A percentile compares a stretch with the other conserved stretches of the same genome.
phyloP scores from a whole-genome alignment of 2,329 filamentous ascomycete genomes.

The Nemania serpens region DNA sequence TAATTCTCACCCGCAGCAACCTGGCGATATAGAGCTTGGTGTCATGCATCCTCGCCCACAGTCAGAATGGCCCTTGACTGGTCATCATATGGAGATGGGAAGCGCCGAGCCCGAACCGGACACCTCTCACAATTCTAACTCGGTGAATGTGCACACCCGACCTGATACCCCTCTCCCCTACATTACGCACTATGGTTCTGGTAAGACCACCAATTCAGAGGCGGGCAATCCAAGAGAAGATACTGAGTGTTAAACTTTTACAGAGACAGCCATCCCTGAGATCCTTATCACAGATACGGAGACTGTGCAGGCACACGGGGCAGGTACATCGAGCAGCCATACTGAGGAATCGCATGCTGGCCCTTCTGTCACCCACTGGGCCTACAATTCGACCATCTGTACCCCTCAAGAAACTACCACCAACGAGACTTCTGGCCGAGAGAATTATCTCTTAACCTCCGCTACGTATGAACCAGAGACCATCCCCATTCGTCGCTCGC shows the following conservation, averaged over 20 bases:
- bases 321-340: too few relatives aligned
- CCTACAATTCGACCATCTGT: too few relatives aligned
- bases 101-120: neutral
- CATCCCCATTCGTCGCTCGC: neutral
- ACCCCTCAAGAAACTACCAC: neutral
- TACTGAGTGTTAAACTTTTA: neutral
- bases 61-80: neutral
- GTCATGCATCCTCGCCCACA: neutral
- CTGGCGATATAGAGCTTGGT: constrained; percentile 13
- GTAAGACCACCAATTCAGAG: neutral
- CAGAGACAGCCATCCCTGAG: neutral
- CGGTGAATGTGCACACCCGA: neutral
- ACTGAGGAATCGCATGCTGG: neutral
- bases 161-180: neutral
- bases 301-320: too few relatives aligned
- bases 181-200: neutral
- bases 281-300: neutral
- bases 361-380: too few relatives aligned
- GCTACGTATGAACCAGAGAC: neutral
- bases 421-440: neutral
- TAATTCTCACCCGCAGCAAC: neutral
- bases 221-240: neutral
- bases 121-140: neutral
- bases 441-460: neutral
- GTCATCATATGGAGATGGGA: neutral